phyloP scores from a whole-genome alignment of 2,329 filamentous ascomycete genomes.

The Botrytis sinoallii region DNA sequence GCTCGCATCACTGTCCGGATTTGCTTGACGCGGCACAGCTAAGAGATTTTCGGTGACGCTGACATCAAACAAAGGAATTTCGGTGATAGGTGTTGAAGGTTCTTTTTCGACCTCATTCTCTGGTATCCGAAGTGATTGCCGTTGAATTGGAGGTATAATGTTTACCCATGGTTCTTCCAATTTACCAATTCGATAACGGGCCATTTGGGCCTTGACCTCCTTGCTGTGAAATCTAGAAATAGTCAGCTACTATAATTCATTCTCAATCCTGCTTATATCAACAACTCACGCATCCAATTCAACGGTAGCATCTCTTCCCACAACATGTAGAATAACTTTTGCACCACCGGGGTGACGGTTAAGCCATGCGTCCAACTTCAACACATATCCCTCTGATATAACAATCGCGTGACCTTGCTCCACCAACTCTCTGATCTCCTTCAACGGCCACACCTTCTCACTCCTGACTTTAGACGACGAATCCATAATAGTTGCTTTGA shows the following conservation, averaged over 20 bases:
- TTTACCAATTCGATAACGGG: constrained; percentile 75
- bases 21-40: constrained; percentile 39
- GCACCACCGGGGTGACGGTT: constrained; percentile 89
- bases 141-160: constrained; percentile 84
- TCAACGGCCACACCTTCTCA: constrained; percentile 5
- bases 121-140: background rate
- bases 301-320: constrained; percentile 89
- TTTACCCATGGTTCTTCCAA: constrained; percentile 82
- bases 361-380: constrained; percentile 87
- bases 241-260: constrained; percentile 1
- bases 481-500: constrained; percentile 12
- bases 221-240: constrained; percentile 70
- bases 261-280: background rate
- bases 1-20: background rate
- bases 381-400: constrained; percentile 46
- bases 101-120: constrained; percentile 7
- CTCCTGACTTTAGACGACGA: constrained; percentile 6
- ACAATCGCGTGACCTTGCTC: constrained; percentile 17
- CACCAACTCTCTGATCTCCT: constrained; percentile 12
- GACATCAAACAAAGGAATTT: constrained; percentile 1
- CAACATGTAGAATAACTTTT: constrained; percentile 88
- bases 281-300: constrained; percentile 81
- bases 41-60: constrained; percentile 67
- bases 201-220: constrained; percentile 74
- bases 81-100: background rate